Percentiles rank a stretch among this genome's conserved stretches.
Conservation (phyloP, 192 early-diverging fungal genomes). For the Powellomyces hirtus region DNA sequence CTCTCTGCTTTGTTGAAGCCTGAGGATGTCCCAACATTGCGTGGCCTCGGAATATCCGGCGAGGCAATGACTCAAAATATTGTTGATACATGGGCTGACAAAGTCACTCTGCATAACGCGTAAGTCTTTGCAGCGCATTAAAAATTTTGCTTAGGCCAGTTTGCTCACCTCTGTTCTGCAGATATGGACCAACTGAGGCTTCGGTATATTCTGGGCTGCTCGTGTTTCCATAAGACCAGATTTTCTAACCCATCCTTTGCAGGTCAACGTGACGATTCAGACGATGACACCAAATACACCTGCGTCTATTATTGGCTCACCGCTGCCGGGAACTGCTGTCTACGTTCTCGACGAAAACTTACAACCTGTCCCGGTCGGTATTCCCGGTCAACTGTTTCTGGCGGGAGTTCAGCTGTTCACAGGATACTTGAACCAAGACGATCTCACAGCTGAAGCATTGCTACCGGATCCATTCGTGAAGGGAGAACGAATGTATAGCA, state of each 20-base stretch:
- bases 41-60: not conserved
- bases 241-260: too few relatives aligned
- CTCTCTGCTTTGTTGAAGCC: not conserved
- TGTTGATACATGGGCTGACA: not conserved
- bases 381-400: slow-evolving; percentile 36
- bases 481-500: too few relatives aligned
- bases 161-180: too few relatives aligned
- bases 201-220: too few relatives aligned
- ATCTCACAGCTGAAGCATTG: slow-evolving; percentile 38
- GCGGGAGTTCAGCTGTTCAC: slow-evolving; percentile 30
- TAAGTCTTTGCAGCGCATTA: too few relatives aligned
- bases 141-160: too few relatives aligned
- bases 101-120: not conserved
- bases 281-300: not conserved
- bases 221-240: too few relatives aligned
- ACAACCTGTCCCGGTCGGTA: slow-evolving; percentile 32
- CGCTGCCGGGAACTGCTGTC: not conserved
- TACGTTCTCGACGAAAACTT: slow-evolving; percentile 10
- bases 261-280: not conserved
- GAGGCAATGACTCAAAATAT: not conserved
- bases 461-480: too few relatives aligned
- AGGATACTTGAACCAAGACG: slow-evolving; percentile 45
- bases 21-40: not conserved
- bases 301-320: not conserved
- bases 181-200: too few relatives aligned